These are phyloP conservation scores for Rhodotorula sp. DNA, from an alignment of 1,284 basidiomycete species.

Conservation along the genomic window DNA sequence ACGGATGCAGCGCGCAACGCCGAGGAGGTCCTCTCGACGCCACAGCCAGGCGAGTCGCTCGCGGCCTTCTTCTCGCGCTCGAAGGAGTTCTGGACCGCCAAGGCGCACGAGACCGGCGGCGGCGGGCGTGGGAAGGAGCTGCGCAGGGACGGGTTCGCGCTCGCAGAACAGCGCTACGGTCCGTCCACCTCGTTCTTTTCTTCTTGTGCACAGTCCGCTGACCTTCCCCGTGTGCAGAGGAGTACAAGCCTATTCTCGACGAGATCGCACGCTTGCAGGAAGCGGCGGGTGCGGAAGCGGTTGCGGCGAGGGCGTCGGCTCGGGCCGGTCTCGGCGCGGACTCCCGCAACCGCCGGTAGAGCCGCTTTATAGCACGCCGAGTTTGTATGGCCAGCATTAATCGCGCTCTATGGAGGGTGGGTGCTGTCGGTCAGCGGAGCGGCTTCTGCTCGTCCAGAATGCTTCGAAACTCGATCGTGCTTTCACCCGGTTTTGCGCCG, in stretches of 20 bases:
- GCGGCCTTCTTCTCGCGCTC: conserved; percentile 82
- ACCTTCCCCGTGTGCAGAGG: conserved; percentile 51
- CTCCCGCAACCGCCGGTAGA: conserved; percentile 38
- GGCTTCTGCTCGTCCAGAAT: too few relatives aligned
- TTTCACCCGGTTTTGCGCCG: too few relatives aligned
- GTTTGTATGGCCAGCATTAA: too few relatives aligned
- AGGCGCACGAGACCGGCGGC: conserved; percentile 59
- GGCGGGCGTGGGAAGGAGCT: conserved; percentile 77
- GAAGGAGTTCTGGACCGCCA: conserved; percentile 80
- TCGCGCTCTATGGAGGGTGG: too few relatives aligned
- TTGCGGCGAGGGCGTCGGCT: conserved; percentile 65
- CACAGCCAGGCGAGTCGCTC: conserved; percentile 83
- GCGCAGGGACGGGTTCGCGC: conserved; percentile 72
- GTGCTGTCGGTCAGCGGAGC: too few relatives aligned
- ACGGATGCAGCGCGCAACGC: conserved; percentile 57
- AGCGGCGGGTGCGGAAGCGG: conserved; percentile 83
- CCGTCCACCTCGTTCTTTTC: conserved; percentile 37
- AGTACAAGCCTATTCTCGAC: conserved; percentile 74
- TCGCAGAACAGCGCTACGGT: conserved; percentile 71
- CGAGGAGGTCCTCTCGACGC: conserved; percentile 78
- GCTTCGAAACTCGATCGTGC: too few relatives aligned
- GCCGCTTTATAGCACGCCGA: too few relatives aligned
- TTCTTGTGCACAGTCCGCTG: background rate
- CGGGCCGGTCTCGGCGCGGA: conserved; percentile 39
- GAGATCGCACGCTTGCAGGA: conserved; percentile 82